Evolutionary conservation across 768 basidiomycete species (phyloP).

Genomic region (Ramaria sp.): DNA sequence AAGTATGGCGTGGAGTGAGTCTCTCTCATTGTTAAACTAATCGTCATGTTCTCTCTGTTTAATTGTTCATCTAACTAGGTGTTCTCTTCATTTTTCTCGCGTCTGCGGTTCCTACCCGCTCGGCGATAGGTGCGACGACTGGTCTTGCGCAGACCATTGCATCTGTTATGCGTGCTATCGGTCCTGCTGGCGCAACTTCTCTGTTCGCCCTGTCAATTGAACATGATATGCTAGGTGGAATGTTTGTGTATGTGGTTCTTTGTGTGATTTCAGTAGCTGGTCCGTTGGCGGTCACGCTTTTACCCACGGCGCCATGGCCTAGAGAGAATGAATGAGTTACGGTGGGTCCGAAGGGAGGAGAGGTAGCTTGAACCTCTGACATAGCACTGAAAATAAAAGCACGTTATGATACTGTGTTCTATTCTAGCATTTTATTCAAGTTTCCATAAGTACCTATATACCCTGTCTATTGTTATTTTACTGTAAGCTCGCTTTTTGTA

Average conservation of each 20-base stretch:
- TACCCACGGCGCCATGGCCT: neutral
- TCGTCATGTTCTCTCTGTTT: neutral
- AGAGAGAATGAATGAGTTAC: too few relatives aligned
- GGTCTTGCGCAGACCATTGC: conserved; percentile 44
- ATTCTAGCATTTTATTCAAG: too few relatives aligned
- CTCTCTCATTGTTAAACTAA: neutral
- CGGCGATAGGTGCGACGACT: conserved; percentile 39
- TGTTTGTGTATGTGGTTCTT: conserved; percentile 26
- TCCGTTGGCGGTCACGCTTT: neutral
- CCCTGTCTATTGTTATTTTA: too few relatives aligned
- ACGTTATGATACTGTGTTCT: too few relatives aligned
- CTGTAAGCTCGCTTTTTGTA: too few relatives aligned
- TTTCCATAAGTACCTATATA: too few relatives aligned
- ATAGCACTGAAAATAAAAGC: too few relatives aligned
- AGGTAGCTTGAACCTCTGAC: too few relatives aligned
- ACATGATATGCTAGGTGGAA: conserved; percentile 32
- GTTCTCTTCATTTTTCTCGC: conserved; percentile 24
- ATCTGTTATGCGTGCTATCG: conserved; percentile 37
- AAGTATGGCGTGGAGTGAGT: conserved; percentile 25
- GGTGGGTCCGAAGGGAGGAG: too few relatives aligned
- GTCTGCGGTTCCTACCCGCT: conserved; percentile 18
- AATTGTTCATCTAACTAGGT: conserved; percentile 11
- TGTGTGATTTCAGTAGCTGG: neutral
- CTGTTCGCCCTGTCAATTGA: conserved; percentile 52
- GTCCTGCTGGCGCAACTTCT: conserved; percentile 43